Conservation (phyloP, 805 yeast genomes). For the Cyberlindnera bimundalis region DNA sequence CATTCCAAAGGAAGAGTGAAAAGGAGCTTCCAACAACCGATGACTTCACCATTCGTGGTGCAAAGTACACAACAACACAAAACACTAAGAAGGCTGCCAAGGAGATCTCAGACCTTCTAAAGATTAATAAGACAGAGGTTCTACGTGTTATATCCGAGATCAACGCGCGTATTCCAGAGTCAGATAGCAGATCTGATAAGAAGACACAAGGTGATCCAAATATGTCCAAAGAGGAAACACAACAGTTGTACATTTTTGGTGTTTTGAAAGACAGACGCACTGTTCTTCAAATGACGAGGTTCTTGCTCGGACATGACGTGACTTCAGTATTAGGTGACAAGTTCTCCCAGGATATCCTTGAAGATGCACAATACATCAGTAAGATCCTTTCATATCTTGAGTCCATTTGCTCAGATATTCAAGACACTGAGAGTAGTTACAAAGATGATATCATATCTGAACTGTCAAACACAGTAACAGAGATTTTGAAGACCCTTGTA, state of each 20-base stretch:
- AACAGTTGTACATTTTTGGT: slow-evolving; percentile 32
- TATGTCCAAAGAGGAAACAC: slow-evolving; percentile 9
- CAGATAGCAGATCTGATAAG: slow-evolving; percentile 2
- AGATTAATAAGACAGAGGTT: slow-evolving; percentile 42
- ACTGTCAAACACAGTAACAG: slow-evolving; percentile 32
- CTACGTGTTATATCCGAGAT: slow-evolving; percentile 46
- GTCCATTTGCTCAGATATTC: not conserved
- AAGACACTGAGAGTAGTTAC: slow-evolving; percentile 11
- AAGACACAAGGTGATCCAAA: slow-evolving; percentile 10
- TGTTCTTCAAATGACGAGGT: slow-evolving; percentile 39
- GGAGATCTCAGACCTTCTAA: slow-evolving; percentile 36
- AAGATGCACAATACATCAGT: slow-evolving; percentile 24
- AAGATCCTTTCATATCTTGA: slow-evolving; percentile 21
- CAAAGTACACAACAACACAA: slow-evolving; percentile 35
- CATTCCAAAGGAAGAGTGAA: slow-evolving; percentile 3
- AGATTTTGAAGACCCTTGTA: slow-evolving; percentile 35
- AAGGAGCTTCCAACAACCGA: slow-evolving; percentile 14
- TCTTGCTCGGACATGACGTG: slow-evolving; percentile 26
- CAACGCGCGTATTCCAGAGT: slow-evolving; percentile 34
- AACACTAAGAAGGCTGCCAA: slow-evolving; percentile 37
- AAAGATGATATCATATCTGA: slow-evolving; percentile 29
- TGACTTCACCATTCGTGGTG: slow-evolving; percentile 39
- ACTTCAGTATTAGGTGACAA: slow-evolving; percentile 25
- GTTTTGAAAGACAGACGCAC: slow-evolving; percentile 50
- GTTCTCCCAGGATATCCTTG: slow-evolving; percentile 20